phyloP scores from a whole-genome alignment of 441 rosid genomes.

The Arabidopsis hybrid region DNA sequence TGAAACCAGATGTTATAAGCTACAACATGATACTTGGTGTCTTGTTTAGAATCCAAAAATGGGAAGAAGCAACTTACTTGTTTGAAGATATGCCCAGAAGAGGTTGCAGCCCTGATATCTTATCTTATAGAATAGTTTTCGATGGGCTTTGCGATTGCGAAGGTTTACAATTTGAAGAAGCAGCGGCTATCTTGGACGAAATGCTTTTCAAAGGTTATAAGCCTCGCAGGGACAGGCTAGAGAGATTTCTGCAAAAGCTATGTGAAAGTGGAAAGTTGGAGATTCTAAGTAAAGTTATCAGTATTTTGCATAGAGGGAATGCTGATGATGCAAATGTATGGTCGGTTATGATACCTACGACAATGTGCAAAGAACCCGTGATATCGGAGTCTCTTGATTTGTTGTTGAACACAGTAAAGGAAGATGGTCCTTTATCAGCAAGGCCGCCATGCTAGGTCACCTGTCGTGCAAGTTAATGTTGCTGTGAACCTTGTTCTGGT shows the following conservation, averaged over 20 bases:
- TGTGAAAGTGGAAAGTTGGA: conserved; percentile 49
- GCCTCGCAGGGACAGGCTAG: conserved; percentile 53
- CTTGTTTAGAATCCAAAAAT: conserved; percentile 63
- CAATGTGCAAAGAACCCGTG: conserved; percentile 44
- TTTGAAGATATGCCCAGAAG: conserved; percentile 82
- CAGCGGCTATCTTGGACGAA: conserved; percentile 68
- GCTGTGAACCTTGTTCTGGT: not conserved
- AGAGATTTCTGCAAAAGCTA: conserved; percentile 53
- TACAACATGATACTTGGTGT: conserved; percentile 66
- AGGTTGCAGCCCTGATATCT: conserved; percentile 72
- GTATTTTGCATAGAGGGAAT: conserved; percentile 51
- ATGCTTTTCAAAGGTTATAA: conserved; percentile 77
- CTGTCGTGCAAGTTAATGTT: conserved; percentile 5
- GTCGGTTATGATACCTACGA: conserved; percentile 47
- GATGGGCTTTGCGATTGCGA: conserved; percentile 65
- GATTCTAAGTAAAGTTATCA: conserved; percentile 52
- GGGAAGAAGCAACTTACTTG: conserved; percentile 64
- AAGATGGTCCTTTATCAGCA: conserved; percentile 21
- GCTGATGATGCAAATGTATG: conserved; percentile 50
- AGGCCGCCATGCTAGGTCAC: conserved; percentile 20
- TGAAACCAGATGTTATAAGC: conserved; percentile 69
- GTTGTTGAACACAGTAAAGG: conserved; percentile 35
- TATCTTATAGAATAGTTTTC: conserved; percentile 76
- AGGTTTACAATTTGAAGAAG: conserved; percentile 58
- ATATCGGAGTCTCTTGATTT: conserved; percentile 43